Evolutionary conservation across 202 grass and related monocot species (phyloP), one percentile per base, ranked within the genome.

Genomic region (Eragrostis tef): DNA sequence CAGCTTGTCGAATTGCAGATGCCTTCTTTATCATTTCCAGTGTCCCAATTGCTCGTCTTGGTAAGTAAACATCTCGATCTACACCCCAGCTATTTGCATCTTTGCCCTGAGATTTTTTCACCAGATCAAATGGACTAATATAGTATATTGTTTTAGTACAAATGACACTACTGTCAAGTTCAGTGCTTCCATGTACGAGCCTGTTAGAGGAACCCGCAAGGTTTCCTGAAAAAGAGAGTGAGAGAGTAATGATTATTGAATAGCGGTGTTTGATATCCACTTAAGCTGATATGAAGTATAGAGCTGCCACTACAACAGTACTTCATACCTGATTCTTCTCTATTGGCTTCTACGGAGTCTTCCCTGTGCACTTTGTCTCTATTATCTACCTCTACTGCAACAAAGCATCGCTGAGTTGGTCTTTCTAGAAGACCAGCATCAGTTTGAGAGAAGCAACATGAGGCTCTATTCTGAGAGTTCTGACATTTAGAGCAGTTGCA

Each of bases 141-240:
- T 85, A 78, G 56, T 71, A 85, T 1, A 65, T 21, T 1, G 46
- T 85, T 21, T 78, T 53, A 64, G 83, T 64, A 54, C 74, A 85
- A 72, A 79, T 15, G 26, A 12, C 65, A 7, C 20, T 62, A 31
- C 58, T 77, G 9, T 20, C 22, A 39, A 52, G 10, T 34, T 46
- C 34, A 73, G 47, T 27, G 42, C 64, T 85, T 79, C 58, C 57
- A 16, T 53, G 8, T 4, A 68, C 51, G 49, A 21, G 62, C 4
- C 34, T 75, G 48, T 15, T 54, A 44, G 81, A 75, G 64, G 53
- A 47, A 19, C 42, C 47, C 26, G 11, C 67, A 9, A 10, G 9
- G 41, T 81, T 47, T 71, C 53, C 79, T 71, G 50, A 27, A 71
- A 71, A 60, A 81, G 2, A 71, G 6, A 71, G 21, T 9, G 26